phyloP scores from a whole-genome alignment of 106 monocot genomes.

The Apostasia ramifera region DNA sequence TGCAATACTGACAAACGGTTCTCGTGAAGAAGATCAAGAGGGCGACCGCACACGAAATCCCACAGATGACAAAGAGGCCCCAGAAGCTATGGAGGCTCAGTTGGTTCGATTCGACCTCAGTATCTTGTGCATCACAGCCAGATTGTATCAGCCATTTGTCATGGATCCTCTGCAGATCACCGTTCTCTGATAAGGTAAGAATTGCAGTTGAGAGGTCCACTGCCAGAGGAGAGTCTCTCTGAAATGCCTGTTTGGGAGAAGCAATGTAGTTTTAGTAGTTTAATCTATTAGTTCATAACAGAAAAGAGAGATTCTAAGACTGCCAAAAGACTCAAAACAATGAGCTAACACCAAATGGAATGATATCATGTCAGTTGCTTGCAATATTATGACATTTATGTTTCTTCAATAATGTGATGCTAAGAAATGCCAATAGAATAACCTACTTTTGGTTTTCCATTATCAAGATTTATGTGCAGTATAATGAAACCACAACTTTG shows the following conservation, averaged over 20 bases:
- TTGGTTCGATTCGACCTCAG: conserved; percentile 22
- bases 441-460: too few species aligned
- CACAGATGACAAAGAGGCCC: conserved; percentile 92
- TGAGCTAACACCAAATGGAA: too few species aligned
- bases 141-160: conserved; percentile 59
- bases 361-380: too few species aligned
- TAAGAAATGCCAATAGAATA: too few species aligned
- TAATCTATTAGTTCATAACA: too few species aligned
- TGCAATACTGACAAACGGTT: conserved; percentile 49
- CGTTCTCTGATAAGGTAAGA: conserved; percentile 72
- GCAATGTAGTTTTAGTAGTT: not conserved
- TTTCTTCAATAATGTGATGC: too few species aligned
- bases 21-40: conserved; percentile 57
- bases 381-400: too few species aligned
- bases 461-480: too few species aligned
- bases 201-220: conserved; percentile 88
- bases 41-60: conserved; percentile 45
- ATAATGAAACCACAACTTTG: too few species aligned
- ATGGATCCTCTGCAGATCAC: conserved; percentile 83
- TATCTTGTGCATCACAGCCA: conserved; percentile 25
- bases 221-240: conserved; percentile 86
- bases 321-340: too few species aligned
- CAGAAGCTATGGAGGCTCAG: conserved; percentile 70
- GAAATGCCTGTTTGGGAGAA: conserved; percentile 59
- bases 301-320: too few species aligned